Evolutionary conservation across 129 eudicot species (phyloP).

Genomic region (Arctium minus): DNA sequence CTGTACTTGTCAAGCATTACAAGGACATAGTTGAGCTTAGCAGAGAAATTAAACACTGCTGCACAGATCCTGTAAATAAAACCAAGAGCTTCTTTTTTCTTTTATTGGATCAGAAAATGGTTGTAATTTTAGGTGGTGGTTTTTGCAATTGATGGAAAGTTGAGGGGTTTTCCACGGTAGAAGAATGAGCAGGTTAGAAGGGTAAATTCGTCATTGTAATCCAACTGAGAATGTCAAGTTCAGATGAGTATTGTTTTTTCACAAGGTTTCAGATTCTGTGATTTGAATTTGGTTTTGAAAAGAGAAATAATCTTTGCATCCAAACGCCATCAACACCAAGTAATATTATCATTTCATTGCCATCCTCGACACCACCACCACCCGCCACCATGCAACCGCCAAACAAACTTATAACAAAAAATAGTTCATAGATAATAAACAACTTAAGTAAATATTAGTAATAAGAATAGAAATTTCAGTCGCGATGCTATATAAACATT

Average conservation of each 20-base stretch:
- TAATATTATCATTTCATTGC: too few species aligned
- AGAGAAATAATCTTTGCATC: too few species aligned
- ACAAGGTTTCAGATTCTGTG: not conserved
- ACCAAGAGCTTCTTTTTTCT: not conserved
- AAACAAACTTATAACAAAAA: too few species aligned
- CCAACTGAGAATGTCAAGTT: too few species aligned
- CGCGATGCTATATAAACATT: too few species aligned
- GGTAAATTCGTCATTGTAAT: not conserved
- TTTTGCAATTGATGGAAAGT: not conserved
- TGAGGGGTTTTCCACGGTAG: not conserved
- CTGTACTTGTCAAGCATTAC: constrained; percentile 91
- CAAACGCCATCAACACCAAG: too few species aligned
- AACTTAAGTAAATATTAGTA: too few species aligned
- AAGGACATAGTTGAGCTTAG: constrained; percentile 88
- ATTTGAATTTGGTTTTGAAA: too few species aligned
- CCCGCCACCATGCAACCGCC: too few species aligned
- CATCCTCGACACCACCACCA: too few species aligned
- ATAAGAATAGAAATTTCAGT: too few species aligned
- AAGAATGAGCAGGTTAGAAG: not conserved
- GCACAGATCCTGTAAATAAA: constrained; percentile 3
- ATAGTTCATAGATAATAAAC: too few species aligned
- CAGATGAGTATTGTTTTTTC: not conserved
- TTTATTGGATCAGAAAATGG: not conserved
- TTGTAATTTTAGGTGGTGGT: not conserved
- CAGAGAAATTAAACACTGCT: constrained; percentile 41